Base-by-base conservation (phyloP, 2,329 filamentous ascomycete species). In the Diaporthe capsici region DNA sequence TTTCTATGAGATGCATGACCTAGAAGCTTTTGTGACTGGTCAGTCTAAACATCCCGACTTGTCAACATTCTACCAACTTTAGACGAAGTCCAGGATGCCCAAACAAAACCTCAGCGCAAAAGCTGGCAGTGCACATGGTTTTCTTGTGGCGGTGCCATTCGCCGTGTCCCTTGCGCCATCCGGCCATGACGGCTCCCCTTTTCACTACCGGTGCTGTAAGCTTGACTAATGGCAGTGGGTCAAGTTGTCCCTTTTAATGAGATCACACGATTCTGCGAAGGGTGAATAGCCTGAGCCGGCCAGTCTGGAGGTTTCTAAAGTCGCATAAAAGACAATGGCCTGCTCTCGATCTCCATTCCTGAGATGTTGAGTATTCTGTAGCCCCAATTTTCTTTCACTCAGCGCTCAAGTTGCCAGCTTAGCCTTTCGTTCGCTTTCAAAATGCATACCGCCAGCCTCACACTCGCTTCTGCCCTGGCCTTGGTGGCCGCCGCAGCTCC, bases 191-290 rank as follows among this genome's bases (percentile, higher is more conserved):
- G 34, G 20, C 12, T 22, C 57, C n/a, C 57, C 34, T 39, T 60
- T 37, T 25, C 20, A 39, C 10, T 39, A 7, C 6, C 1, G 12
- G 20, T 60, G 34, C 34, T 10, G 12, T 39, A 39, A 39, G 28
- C 57, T 39, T 60, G 57, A 60, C 57, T 60, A 60, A 60, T 60
- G 20, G 20, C 57, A n/a, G 57, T 60, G 57, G 57, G 22, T 60
- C 57, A 13, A 39, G 34, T 4, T 39, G 34, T 60, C 34, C 34
- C 57, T 20, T 60, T 39, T 39, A 15, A 39, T 39, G 57, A 60
- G 57, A 60, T 60, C 57, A 60, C 22, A 39, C 34, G 34, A 39
- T 60, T 37, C 10, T 39, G 22, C 57, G 7, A 60, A 13, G 2
- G 57, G 57, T 0, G 15, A 15, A 25, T n/a, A 20, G 34, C 22